Percentiles rank a stretch among this genome's conserved stretches.
Evolutionary conservation across 2,329 filamentous ascomycete genomes (phyloP).

Genomic region (Fusarium annulatum): DNA sequence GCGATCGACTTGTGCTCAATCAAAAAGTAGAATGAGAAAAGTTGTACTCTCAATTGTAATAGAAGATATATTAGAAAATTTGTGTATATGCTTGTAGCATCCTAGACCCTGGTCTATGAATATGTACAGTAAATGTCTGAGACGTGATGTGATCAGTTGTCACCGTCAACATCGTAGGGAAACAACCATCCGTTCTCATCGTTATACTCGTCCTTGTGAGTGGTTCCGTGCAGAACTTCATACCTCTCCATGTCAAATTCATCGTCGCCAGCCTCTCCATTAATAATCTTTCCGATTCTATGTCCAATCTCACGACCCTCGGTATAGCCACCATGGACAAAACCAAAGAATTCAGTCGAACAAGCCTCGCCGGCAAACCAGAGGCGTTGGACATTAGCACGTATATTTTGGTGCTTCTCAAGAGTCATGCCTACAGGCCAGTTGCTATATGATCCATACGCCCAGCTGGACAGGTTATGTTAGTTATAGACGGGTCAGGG

Average conservation of each 20-base stretch:
- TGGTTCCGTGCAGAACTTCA: background rate
- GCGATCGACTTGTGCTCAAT: background rate
- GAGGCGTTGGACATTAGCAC: background rate
- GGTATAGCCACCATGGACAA: background rate
- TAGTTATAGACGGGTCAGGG: background rate
- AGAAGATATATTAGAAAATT: background rate
- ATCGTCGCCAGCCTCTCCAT: background rate
- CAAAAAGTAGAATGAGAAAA: rapidly evolving
- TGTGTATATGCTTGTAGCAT: background rate
- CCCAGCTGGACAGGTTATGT: background rate
- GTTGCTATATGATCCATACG: background rate
- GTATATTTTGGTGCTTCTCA: background rate
- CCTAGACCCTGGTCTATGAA: background rate
- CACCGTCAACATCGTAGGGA: background rate
- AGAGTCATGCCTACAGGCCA: background rate
- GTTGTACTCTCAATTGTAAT: rapidly evolving
- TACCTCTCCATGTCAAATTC: background rate
- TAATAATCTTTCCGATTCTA: background rate
- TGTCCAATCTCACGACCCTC: background rate
- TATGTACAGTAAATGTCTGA: background rate
- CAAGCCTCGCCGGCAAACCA: background rate
- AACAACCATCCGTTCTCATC: background rate
- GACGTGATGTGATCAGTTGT: background rate
- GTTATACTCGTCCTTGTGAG: background rate
- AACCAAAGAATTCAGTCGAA: background rate